phyloP scores from a whole-genome alignment of 2,329 filamentous ascomycete species.

The Stagonosporopsis cucurbitacearum region DNA sequence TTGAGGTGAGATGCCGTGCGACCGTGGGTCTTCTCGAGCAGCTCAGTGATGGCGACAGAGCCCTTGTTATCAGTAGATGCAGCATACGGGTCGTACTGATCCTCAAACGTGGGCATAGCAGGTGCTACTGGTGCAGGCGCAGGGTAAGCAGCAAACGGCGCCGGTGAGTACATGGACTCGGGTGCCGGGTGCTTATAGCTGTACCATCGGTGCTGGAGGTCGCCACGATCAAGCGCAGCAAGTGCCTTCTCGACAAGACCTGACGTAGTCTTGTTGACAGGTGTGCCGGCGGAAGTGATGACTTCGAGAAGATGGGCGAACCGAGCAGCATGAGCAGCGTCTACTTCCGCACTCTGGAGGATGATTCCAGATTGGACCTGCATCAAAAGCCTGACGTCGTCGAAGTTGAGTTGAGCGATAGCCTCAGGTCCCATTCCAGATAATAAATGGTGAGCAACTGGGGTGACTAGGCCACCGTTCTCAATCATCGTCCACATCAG shows the following conservation, averaged over 20 bases:
- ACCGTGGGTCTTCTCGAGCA: conserved; percentile 80
- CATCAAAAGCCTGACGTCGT: conserved; percentile 64
- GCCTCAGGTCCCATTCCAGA: conserved; percentile 66
- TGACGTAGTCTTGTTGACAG: conserved; percentile 63
- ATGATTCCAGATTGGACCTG: conserved; percentile 65
- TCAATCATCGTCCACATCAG: conserved; percentile 70
- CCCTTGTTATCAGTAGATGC: conserved; percentile 92
- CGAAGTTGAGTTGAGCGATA: conserved; percentile 61
- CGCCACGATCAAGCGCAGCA: conserved; percentile 58
- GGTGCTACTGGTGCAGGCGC: conserved; percentile 57
- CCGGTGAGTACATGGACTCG: conserved; percentile 55
- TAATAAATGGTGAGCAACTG: conserved; percentile 66
- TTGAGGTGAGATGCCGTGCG: conserved; percentile 75
- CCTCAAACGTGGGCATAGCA: conserved; percentile 71
- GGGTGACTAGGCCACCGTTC: conserved; percentile 67
- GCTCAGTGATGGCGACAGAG: conserved; percentile 86
- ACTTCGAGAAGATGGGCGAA: conserved; percentile 68
- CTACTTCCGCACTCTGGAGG: conserved; percentile 54
- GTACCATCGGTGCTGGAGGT: conserved; percentile 64
- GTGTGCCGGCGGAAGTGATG: conserved; percentile 59
- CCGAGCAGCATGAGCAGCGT: conserved; percentile 64
- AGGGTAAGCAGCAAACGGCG: conserved; percentile 58
- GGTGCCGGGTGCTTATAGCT: conserved; percentile 59
- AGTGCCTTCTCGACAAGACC: conserved; percentile 65
- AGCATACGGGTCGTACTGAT: conserved; percentile 89